A percentile compares a stretch with the other conserved stretches of the same genome.
Conservation (phyloP, 306 rosid genomes). For the Malus domestica region DNA sequence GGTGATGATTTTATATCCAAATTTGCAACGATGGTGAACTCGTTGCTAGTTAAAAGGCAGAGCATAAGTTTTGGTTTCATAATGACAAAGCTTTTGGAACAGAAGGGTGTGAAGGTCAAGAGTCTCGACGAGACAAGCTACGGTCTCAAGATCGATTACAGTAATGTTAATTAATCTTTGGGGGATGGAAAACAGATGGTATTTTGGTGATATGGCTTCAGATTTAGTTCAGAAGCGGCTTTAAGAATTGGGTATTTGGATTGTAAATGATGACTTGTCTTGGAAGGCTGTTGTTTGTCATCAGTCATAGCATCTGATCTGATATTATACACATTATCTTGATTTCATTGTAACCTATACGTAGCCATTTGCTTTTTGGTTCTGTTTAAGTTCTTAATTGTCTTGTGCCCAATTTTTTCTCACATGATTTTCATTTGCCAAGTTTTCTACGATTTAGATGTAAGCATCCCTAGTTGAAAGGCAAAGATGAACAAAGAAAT, state of each 20-base stretch:
- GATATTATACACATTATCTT: neutral
- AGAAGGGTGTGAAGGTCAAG: conserved; percentile 21
- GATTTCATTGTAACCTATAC: neutral
- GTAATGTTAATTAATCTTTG: conserved; percentile 24
- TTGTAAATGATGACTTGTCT: conserved; percentile 52
- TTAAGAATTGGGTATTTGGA: conserved; percentile 55
- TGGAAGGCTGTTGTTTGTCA: conserved; percentile 83
- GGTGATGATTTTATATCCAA: conserved; percentile 23
- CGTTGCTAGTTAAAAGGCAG: conserved; percentile 31
- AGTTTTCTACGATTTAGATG: too few relatives aligned
- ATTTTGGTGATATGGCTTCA: conserved; percentile 42
- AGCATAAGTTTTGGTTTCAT: conserved; percentile 33
- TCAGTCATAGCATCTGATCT: conserved; percentile 35
- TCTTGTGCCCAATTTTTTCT: too few relatives aligned
- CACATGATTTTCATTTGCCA: too few relatives aligned
- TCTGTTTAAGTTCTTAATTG: too few relatives aligned
- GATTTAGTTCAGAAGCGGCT: conserved; percentile 51
- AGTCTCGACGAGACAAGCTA: conserved; percentile 28
- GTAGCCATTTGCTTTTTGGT: too few relatives aligned
- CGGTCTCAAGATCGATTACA: conserved; percentile 30
- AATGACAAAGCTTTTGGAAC: conserved; percentile 26
- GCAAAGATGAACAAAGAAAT: too few relatives aligned
- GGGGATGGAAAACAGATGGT: conserved; percentile 47
- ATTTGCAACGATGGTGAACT: conserved; percentile 29
- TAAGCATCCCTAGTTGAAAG: too few relatives aligned